Evolutionary conservation across 768 basidiomycete species (phyloP), one percentile per base, ranked within the genome.

Genomic region (Phylloporus sp.): DNA sequence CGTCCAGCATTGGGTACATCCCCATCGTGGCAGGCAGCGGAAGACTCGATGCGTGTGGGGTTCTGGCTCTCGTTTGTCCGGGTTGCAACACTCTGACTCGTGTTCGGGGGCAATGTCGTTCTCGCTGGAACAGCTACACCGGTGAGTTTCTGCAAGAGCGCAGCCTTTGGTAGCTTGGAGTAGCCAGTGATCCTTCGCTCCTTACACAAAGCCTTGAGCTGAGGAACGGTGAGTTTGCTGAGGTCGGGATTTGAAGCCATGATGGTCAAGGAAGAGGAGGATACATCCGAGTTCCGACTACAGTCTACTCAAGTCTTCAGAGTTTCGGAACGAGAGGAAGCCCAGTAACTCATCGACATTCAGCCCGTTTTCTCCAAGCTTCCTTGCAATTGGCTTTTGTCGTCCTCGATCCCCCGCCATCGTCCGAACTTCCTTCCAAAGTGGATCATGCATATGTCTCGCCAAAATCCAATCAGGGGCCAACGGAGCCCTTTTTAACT

Each of bases 171-270:
- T 18, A 87, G 77, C 62, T 84, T 90, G 10, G 85, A 86, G 62
- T 86, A 89, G 0, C 84, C 84, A 38, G 72, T 61, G 23, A 89
- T 70, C 20, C 75, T 71, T 49, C 69, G 75, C 45, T 83, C 85
- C 62, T 85, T 89, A 67, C 86, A 90, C 13, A 88, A 52, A 4
- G 75, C 75, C 60, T 81, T 88, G 18, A 91, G 75, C 56, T 84
- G 82, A 18, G 80, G 64, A 10, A 86, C 81, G 8, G 80, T 85
- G 2, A 85, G 63, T 46, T 70, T 77, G 49, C 26, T 28, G 49
- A 68, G 57, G 43, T 64, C 61, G 28, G 53, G 31, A 5, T 49
- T 16, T 5, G 53, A 29, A 35, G 53, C 13, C 61, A 63, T 62
- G 49, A 11, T 40, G 28, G 6, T 28, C 35, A 15, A 29, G n/a